A percentile compares a stretch with the other conserved stretches of the same genome.
Evolutionary conservation across 1,284 basidiomycete genomes (phyloP).

Genomic region (Puccinia coronata): DNA sequence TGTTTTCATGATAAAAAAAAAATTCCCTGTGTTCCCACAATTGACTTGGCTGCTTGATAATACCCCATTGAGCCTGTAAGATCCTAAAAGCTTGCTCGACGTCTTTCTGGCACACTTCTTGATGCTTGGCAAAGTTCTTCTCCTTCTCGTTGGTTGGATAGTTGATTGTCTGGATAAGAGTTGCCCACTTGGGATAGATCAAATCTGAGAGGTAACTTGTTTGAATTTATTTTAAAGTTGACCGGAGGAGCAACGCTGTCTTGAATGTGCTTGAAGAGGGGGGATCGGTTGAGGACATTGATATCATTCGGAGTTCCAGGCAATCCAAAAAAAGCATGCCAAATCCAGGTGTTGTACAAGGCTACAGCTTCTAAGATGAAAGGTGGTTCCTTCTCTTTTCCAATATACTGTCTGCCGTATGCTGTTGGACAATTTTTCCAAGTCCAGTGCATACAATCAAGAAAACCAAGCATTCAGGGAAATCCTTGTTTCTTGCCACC

Average conservation of each 20-base stretch:
- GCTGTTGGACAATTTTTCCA: slow-evolving; percentile 29
- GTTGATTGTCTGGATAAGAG: not conserved
- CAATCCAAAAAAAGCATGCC: no score
- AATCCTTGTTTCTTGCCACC: not conserved
- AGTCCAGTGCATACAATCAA: slow-evolving; percentile 27
- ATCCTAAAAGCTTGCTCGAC: not conserved
- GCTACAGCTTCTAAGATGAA: not conserved
- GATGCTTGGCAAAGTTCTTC: not conserved
- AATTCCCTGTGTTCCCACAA: no score
- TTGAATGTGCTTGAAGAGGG: not conserved
- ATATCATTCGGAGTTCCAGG: no score
- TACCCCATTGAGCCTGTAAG: no score
- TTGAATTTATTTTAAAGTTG: not conserved
- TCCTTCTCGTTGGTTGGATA: not conserved
- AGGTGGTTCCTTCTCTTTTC: slow-evolving; percentile 30
- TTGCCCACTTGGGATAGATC: slow-evolving; percentile 10
- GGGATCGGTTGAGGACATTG: not conserved
- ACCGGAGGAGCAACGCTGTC: not conserved
- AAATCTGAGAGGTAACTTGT: not conserved
- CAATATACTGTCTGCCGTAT: not conserved
- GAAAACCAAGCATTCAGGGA: slow-evolving; percentile 22
- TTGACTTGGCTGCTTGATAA: no score
- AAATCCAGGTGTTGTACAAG: not conserved
- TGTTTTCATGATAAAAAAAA: no score
- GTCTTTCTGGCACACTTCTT: no score